Percentiles rank a stretch among this genome's conserved stretches.
Conservation (phyloP, 2,329 filamentous ascomycete genomes). For the Fusarium stilboides region DNA sequence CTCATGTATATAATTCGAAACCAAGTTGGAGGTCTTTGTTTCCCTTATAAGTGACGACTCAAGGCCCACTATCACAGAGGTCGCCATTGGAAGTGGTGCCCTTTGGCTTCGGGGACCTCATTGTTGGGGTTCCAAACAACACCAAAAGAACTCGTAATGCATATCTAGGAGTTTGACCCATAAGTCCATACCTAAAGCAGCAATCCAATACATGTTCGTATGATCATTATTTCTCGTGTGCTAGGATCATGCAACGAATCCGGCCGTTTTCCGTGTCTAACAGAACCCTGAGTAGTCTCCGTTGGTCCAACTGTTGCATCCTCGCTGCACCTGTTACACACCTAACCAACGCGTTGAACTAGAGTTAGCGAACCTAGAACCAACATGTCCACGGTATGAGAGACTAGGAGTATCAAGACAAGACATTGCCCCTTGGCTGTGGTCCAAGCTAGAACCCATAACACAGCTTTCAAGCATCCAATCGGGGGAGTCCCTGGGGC, state of each 20-base stretch:
- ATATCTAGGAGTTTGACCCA: constrained; percentile 16
- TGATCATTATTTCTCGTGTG: not conserved
- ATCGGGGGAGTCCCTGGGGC: constrained; percentile 13
- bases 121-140: not conserved
- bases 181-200: constrained; percentile 19
- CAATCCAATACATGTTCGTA: not conserved
- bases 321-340: constrained; percentile 19
- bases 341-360: not conserved
- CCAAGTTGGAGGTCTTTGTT: constrained; percentile 3
- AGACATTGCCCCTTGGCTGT: constrained; percentile 3
- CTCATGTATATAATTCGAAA: not conserved
- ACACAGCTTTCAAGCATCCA: constrained; percentile 4
- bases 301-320: constrained; percentile 15
- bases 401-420: not conserved
- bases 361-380: not conserved
- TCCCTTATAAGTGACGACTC: constrained; percentile 23
- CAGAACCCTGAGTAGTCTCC: constrained; percentile 15
- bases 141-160: constrained; percentile 6
- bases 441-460: constrained; percentile 13
- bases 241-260: not conserved
- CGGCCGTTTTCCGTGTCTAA: constrained; percentile 2
- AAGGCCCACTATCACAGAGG: constrained; percentile 5
- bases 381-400: not conserved
- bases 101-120: not conserved
- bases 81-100: not conserved